Base-by-base conservation (phyloP, 495 filamentous ascomycete species). In the Penicillium egyptiacum region DNA sequence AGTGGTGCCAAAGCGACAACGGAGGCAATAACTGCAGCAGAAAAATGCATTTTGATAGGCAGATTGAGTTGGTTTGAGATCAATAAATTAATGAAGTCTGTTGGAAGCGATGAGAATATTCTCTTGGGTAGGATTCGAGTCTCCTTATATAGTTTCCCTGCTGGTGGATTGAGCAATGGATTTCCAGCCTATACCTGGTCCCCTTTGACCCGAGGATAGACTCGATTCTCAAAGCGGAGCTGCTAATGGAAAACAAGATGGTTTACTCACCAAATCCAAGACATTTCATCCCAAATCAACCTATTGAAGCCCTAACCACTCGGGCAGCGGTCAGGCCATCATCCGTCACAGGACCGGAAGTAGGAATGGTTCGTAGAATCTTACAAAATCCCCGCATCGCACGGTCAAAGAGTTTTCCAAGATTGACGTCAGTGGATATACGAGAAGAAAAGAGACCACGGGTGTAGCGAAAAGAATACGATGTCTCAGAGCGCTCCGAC, bases 1-100 rank as follows among this genome's bases (percentile, higher is more conserved):
- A 74, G 51, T 11, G 73, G 65, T 23, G 66, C 55, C 28, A 78
- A 53, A 9, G 65, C 61, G 26, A 60, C 50, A 20, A 71, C 44
- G 10, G 67, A 61, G 58, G 60, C 37, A 45, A 73, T 50, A 28
- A 63, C 31, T 19, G 69, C 35, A 31, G 56, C 64, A 14, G 65
- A 55, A 65, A 74, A 63, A 25, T 68, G 66, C 75, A 77, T 77
- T 9, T 10, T 63, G 56, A 14, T 40, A 47, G 45, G 25, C 44
- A 39, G 17, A 8, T 42, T 53, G 11, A 37, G 5, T 50, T 39
- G 16, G 7, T 52, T 50, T 55, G 26, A 54, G 40, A 1, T 45
- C 40, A 33, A n/a, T n/a, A n/a, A n/a, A 31, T 16, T 31, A n/a
- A 22, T 35, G 0, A 12, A 17, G 25, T 52, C n/a, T 49, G 39